These are phyloP conservation scores for Cercospora sojina DNA, from an alignment of 2,329 filamentous ascomycete species.

Conservation along the genomic window DNA sequence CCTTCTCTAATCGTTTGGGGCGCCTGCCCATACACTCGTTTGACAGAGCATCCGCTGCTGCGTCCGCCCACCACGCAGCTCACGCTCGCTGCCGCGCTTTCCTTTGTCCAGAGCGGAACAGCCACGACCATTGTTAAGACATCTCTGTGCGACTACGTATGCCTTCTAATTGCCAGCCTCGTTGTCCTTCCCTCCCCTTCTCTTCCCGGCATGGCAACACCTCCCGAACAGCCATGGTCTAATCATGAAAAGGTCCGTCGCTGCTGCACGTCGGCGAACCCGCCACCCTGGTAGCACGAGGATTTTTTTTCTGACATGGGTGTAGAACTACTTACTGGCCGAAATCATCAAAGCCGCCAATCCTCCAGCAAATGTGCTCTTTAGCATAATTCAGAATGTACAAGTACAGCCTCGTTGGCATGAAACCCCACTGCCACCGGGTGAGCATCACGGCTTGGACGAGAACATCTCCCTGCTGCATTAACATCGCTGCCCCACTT, in stretches of 20 bases:
- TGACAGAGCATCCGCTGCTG: slow-evolving; percentile 22
- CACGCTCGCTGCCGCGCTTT: slow-evolving; percentile 19
- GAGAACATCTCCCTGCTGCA: background rate
- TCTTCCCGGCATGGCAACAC: slow-evolving; percentile 45
- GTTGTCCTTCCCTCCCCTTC: slow-evolving; percentile 34
- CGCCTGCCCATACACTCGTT: slow-evolving; percentile 38
- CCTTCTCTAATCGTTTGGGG: slow-evolving; percentile 29
- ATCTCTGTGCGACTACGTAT: slow-evolving; percentile 33
- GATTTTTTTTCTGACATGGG: slow-evolving; percentile 20
- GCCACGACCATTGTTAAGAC: slow-evolving; percentile 28
- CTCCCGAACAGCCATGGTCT: slow-evolving; percentile 46
- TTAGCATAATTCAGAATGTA: slow-evolving; percentile 46
- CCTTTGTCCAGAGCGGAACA: slow-evolving; percentile 28
- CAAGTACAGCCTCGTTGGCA: slow-evolving; percentile 50
- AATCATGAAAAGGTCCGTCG: slow-evolving; percentile 49
- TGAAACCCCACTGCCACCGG: slow-evolving; percentile 51
- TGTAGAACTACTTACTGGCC: slow-evolving; percentile 47
- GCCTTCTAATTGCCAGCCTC: slow-evolving; percentile 32
- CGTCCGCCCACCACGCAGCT: slow-evolving; percentile 19
- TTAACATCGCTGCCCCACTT: background rate
- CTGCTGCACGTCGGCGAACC: slow-evolving; percentile 5
- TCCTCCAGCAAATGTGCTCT: slow-evolving; percentile 46
- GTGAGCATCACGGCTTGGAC: slow-evolving; percentile 38
- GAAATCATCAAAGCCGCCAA: slow-evolving; percentile 53
- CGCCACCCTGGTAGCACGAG: slow-evolving; percentile 18